Conservation (phyloP, 169 alveolate genomes). For the Eimeria acervulina region DNA sequence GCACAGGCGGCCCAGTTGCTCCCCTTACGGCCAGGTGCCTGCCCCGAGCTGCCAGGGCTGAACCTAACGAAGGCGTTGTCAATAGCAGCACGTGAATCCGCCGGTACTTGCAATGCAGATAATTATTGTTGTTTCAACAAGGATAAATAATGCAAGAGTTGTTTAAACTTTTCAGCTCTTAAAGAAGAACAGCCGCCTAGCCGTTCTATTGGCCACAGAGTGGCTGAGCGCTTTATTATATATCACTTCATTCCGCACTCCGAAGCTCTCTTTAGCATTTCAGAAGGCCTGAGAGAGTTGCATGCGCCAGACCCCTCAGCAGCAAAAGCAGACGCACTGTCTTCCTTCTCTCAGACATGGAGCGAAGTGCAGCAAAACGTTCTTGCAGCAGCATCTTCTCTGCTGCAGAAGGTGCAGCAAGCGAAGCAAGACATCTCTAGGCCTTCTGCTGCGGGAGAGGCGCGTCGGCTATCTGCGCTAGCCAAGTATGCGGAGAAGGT, state of each 20-base stretch:
- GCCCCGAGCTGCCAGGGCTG: constrained; percentile 2
- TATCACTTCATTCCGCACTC: constrained; percentile 62
- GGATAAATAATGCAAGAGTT: neutral
- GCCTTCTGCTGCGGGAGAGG: neutral
- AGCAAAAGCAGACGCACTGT: neutral
- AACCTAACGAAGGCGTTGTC: neutral
- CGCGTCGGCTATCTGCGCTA: neutral
- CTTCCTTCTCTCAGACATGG: neutral
- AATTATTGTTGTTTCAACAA: neutral
- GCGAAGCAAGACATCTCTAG: neutral
- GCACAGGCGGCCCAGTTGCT: neutral
- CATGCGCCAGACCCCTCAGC: neutral
- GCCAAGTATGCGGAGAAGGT: constrained; percentile 39
- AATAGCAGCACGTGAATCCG: neutral
- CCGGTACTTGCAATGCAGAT: constrained; percentile 9
- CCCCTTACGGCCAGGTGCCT: neutral
- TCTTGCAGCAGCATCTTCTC: neutral
- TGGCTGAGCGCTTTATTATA: constrained; percentile 25
- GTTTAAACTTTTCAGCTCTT: neutral
- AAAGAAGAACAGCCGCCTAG: neutral
- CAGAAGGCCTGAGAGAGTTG: constrained; percentile 1
- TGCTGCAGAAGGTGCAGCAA: neutral
- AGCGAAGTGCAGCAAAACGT: neutral
- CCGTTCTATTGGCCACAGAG: neutral
- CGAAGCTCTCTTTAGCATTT: neutral